Base-by-base conservation (phyloP, 305 asterid genomes). In the Fraxinus platypoda region DNA sequence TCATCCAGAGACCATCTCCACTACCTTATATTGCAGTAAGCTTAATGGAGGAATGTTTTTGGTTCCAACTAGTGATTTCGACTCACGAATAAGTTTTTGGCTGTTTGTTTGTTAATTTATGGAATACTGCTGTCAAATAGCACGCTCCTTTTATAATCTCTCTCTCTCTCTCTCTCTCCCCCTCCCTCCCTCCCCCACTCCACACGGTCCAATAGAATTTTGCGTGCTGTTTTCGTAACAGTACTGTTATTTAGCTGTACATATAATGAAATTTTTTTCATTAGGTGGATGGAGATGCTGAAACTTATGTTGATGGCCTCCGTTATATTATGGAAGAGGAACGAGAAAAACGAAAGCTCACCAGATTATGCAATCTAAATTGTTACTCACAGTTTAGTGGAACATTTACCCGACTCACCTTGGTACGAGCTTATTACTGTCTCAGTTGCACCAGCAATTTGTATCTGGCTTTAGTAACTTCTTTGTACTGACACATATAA, bases 361-460 rank as follows among this genome's bases (percentile, higher is more conserved):
- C 85, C 68, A 92, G 91, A 86, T 80, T 85, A 83, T 92, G 88
- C 52, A 88, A 86, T 75, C 81, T 88, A 84, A 89, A 92, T 82
- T 89, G 91, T 89, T 90, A 87, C 90, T 88, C 97, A 78, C 92
- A 93, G 87, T 92, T 92, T 78, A 87, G 90, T 38, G 99, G 99
- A 89, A 92, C 95, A 83, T 96, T 91, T 90, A 91, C 98, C 86
- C 94, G 97, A 77, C 52, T 90, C 70, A 85, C 95, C 84, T 52
- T 92, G 98, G 99, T 96, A 92, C 84, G 91, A 6, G 75, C 82
- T 82, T 85, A 9, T 15, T 62, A 71, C 71, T 80, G 3, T 78
- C n/a, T 9, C 76, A 79, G 38, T 38, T 83, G 78, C 77, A 75
- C 80, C 62, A 68, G 80, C 54, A 64, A 38, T 76, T 76, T 26